Evolutionary conservation across 176 grass and related monocot species (phyloP), one percentile per base, ranked within the genome.

Genomic region (Zoysia japonica): DNA sequence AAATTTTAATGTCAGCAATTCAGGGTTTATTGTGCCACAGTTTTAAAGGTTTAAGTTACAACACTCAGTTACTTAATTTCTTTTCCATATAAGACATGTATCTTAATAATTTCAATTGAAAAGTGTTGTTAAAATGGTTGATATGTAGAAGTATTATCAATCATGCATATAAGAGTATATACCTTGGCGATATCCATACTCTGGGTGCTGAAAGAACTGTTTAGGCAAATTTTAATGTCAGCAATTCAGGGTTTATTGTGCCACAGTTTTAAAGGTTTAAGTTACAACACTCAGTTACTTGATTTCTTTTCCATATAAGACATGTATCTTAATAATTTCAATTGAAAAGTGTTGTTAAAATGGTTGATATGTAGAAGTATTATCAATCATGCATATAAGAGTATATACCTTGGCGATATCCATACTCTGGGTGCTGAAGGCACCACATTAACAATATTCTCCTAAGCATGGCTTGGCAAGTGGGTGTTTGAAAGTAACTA

Each of bases 401-500:
- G 35, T 67, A 20, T 47, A 86, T 95, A 84, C 96, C 96, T 89
- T 99, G 96, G 49, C 86, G 80, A 72, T 99, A 99, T 74, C 96
- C 90, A 80, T 73, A 91, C 52, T 99, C 84, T 19, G 96, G 96
- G 69, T 96, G 92, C 43, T 83, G 90, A 80, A 99, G 92, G 80
- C 92, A 90, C 96, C 96, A 99, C 82, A 99, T 74, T 47, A 93
- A 87, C 14, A 99, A 72, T 81, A 95, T 99, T 78, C 92, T 90
- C 50, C 88, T 88, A 56, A 99, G 72, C 81, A 99, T 93, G 60
- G 90, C 86, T 84, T 99, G 96, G 71, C 92, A 95, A 43, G 44
- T 46, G 38, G 96, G 86, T 0, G 88, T 89, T 71, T 99, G 96
- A 86, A 99, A 93, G 78, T 95, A 99, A 68, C 86, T 91, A 66